Evolutionary conservation across 768 basidiomycete species (phyloP), one percentile per base, ranked within the genome.

Genomic region (Podaxis pistillaris): DNA sequence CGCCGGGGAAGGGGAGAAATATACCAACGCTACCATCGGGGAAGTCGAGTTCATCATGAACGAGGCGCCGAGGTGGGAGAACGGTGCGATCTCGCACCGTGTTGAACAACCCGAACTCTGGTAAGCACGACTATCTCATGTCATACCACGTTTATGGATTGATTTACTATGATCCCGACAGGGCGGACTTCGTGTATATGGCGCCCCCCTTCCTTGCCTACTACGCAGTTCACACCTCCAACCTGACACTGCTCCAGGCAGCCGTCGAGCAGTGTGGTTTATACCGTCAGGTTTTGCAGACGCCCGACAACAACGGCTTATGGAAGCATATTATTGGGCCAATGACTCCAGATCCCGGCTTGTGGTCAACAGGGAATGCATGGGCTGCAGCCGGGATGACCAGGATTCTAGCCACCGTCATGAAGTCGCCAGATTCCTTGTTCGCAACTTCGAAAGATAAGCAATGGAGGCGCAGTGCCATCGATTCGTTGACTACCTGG

Each of bases 351-450:
- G 81, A 83, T 55, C 67, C 73, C 0, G 80, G 81, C 1, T 62
- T 81, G 1, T 83, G 81, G 81, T 77, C 78, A 0, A 81, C 81
- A 47, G 85, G 86, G 2, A 91, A 91, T 65, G 88, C 77, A 0
- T 91, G 90, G 90, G 89, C 88, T 0, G 87, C 87, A 1, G 83
- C 83, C 0, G 61, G 61, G 8, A 46, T 46, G 44, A 46, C 44
- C 12, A 46, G 44, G 19, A 17, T 46, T 46, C 15, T 83, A 33
- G 81, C 81, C 24, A 79, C 80, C 0, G 68, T 82, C 8, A 66
- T 78, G 44, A 79, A 79, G 61, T 75, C 80, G 0, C 77, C 79
- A 9, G 13, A 26, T 15, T 40, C 55, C 7, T 11, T 56, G 4
- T 52, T 51, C n/a, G 22, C 13, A 26, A 58, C 73, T n/a, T 71